A percentile compares a stretch with the other conserved stretches of the same genome.
These are phyloP conservation scores for Paramarasmius palmivorus DNA, from an alignment of 1,284 basidiomycete genomes.

Conservation along the genomic window DNA sequence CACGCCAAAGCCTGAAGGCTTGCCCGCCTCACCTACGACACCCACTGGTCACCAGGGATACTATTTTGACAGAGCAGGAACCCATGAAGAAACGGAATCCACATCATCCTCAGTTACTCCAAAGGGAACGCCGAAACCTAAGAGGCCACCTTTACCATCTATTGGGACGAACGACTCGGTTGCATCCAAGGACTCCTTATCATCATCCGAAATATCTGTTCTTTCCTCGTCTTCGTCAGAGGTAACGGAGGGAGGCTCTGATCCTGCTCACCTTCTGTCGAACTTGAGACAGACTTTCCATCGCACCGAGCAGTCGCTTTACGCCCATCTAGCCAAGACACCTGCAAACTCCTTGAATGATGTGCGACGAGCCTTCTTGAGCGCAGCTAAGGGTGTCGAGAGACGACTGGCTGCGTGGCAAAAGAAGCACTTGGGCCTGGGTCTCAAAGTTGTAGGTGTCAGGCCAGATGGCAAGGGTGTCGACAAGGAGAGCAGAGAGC, in stretches of 20 bases:
- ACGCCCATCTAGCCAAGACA: constrained; percentile 49
- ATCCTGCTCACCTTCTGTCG: constrained; percentile 44
- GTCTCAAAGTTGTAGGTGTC: not conserved
- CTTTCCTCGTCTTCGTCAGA: constrained; percentile 19
- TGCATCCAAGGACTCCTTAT: not conserved
- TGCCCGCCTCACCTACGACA: constrained; percentile 1
- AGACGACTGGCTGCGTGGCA: constrained; percentile 62
- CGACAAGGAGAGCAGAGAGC: constrained; percentile 22
- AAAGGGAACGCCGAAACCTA: constrained; percentile 2
- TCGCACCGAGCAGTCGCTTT: constrained; percentile 56
- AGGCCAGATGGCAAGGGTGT: constrained; percentile 13
- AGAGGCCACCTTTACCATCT: not conserved
- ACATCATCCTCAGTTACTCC: constrained; percentile 15
- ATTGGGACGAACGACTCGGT: not conserved
- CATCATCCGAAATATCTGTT: constrained; percentile 8
- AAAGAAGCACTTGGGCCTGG: constrained; percentile 50
- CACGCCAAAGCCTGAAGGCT: constrained; percentile 15
- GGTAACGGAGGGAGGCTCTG: constrained; percentile 19
- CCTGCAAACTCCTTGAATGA: constrained; percentile 56
- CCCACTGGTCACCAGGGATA: not conserved
- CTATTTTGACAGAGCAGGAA: not conserved
- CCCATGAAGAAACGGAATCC: constrained; percentile 7
- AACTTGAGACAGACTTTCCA: constrained; percentile 59
- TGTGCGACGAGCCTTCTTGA: constrained; percentile 56
- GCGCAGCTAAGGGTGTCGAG: constrained; percentile 48